A percentile compares a stretch with the other conserved stretches of the same genome.
These are phyloP conservation scores for Curvularia sp. DNA, from an alignment of 2,329 filamentous ascomycete genomes.

Conservation along the genomic window DNA sequence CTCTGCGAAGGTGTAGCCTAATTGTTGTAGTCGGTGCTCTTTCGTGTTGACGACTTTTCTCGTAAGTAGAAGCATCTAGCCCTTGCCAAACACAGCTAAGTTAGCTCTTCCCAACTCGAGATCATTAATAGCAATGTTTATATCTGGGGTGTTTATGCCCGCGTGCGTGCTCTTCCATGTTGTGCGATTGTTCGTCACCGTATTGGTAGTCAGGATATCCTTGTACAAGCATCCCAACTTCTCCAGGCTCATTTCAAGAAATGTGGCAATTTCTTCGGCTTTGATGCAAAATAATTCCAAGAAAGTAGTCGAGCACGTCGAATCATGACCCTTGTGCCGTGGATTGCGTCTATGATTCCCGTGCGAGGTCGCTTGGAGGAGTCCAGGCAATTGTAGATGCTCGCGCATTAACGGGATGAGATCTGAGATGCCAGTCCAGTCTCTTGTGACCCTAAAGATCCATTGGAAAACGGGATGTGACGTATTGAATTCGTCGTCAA, in stretches of 20 bases:
- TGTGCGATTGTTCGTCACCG: slow-evolving; percentile 66
- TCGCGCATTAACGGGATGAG: slow-evolving; percentile 75
- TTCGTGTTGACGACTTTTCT: slow-evolving; percentile 68
- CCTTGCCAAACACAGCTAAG: slow-evolving; percentile 65
- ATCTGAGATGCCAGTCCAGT: slow-evolving; percentile 74
- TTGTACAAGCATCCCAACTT: slow-evolving; percentile 76
- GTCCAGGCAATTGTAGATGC: slow-evolving; percentile 66
- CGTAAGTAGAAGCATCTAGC: slow-evolving; percentile 82
- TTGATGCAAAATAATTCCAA: slow-evolving; percentile 84
- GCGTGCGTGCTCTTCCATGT: slow-evolving; percentile 51
- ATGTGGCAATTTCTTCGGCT: slow-evolving; percentile 74
- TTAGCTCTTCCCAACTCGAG: slow-evolving; percentile 49
- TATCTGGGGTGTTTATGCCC: slow-evolving; percentile 35
- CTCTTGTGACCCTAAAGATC: slow-evolving; percentile 81
- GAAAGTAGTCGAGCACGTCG: slow-evolving; percentile 78
- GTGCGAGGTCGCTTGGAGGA: slow-evolving; percentile 31
- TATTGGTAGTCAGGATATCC: slow-evolving; percentile 73
- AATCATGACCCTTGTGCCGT: slow-evolving; percentile 59
- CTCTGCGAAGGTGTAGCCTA: slow-evolving; percentile 78
- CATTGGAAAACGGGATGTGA: slow-evolving; percentile 84
- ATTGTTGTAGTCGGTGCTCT: slow-evolving; percentile 68
- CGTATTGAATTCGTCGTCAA: slow-evolving; percentile 77
- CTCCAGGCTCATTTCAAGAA: slow-evolving; percentile 68
- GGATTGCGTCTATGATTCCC: slow-evolving; percentile 30
- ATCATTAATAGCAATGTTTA: slow-evolving; percentile 43